phyloP scores from a whole-genome alignment of 2,329 filamentous ascomycete species.

The Calonectria honghensis region DNA sequence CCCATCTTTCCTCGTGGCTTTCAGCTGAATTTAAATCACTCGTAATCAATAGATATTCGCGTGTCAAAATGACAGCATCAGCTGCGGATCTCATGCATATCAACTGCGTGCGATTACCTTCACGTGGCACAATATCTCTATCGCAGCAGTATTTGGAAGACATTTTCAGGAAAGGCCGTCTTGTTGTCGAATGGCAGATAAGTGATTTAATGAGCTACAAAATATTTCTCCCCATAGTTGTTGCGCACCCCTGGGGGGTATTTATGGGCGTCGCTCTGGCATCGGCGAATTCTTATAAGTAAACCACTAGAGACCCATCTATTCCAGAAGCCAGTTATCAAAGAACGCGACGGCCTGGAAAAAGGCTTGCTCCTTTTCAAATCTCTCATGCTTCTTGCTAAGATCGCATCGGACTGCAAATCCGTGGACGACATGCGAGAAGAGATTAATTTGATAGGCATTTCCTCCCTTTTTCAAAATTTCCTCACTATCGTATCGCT shows the following conservation, averaged over 20 bases:
- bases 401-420: conserved; percentile 82
- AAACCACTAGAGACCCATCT: not conserved
- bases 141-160: not conserved
- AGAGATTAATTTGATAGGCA: conserved; percentile 87
- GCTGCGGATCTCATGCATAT: not conserved
- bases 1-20: too few relatives aligned
- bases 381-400: conserved; percentile 74
- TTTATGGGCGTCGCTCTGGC: too few relatives aligned
- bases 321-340: conserved; percentile 37
- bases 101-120: not conserved
- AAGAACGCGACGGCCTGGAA: conserved; percentile 87
- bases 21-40: too few relatives aligned
- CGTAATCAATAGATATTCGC: too few relatives aligned
- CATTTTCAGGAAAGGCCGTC: not conserved
- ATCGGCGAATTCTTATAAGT: too few relatives aligned
- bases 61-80: too few relatives aligned
- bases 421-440: conserved; percentile 82
- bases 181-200: not conserved
- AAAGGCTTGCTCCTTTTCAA: conserved; percentile 88
- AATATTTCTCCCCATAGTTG: not conserved
- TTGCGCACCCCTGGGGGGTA: too few relatives aligned
- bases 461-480: conserved; percentile 73
- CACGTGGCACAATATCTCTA: not conserved
- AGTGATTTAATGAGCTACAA: not conserved
- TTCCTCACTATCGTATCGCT: conserved; percentile 78